Evolutionary conservation across 805 yeast species (phyloP), one percentile per base, ranked within the genome.

Genomic region (Lachancea kluyveri): DNA sequence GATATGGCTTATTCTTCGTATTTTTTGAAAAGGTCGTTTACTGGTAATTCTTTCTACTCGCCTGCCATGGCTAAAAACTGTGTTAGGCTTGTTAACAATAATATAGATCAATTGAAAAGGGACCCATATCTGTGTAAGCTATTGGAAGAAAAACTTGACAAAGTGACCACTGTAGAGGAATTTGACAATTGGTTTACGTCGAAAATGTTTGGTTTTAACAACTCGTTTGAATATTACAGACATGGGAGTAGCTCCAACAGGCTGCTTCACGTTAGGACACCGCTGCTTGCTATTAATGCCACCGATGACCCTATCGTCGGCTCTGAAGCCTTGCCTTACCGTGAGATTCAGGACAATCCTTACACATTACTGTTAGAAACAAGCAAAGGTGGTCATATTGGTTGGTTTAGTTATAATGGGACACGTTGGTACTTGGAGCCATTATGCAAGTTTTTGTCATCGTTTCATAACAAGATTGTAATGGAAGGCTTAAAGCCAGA

Each of bases 331-430:
- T 50, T 80, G 16, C 92, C 92, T 1, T 50, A 53, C 21, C 50
- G 49, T 10, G 79, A 76, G 38, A 66, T 72, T 13, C 41, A 48
- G 23, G 41, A 50, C 18, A 82, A 82, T 48, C 92, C 94, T 2
- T 74, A 69, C 48, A 57, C 74, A 20, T 58, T 70, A 26, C 43
- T 79, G 46, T 64, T 77, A 4, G 69, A 75, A 37, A 79, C 88
- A 5, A 65, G 70, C 24, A 64, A 71, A 31, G 95, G 95, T 5
- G 94, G 94, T 1, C 95, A 84, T 56, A 66, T 84, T 33, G 92
- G 84, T n/a, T 84, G 80, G 79, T 84, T 75, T 39, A 65, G 69
- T 41, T 57, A 64, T 28, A 60, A 67, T 16, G 80, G 81, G 16
- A 63, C 65, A 24, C 71, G 86, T 45, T 85, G 94, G 94, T 74